Base-by-base conservation (phyloP, 129 eudicot genomes). In the Flaveria sonorensis region DNA sequence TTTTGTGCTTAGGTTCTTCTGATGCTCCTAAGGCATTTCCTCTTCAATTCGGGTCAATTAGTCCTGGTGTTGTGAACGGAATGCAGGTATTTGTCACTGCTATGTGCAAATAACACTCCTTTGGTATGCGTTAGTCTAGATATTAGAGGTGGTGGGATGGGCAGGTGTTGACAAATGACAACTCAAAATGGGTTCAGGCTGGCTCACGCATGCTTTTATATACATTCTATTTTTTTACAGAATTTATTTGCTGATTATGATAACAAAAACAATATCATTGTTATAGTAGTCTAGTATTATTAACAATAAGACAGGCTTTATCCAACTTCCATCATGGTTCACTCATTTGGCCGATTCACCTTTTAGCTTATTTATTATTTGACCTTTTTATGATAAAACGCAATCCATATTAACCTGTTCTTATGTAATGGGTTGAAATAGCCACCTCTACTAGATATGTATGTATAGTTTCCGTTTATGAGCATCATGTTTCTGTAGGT, bases 31-130 rank as follows among this genome's bases (percentile, higher is more conserved):
- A 46, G 72, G 75, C 86, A 64, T 81, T 87, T 70, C 46, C 87
- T 45, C 87, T 92, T 72, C 97, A 92, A 75, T 92, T 92, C 85
- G 97, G 97, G 78, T 86, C 96, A 18, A 84, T 92, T 66, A 88
- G 90, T 78, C 89, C 97, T 21, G 86, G 89, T 79, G 21, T 88
- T 23, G 76, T 85, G 84, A 85, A 85, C 45, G 97, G 85, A 47
- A 77, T 92, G 91, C 96, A 92, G 96, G 96, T 89, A 82, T 30
- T 6, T 63, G 7, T 63, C 23, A 48, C 53, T 43, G 52, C 50
- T 64, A 13, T 42, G 43, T 72, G 71, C 61, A 65, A 18, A 62
- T 23, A 61, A 48, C 52, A 23, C 61, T 76, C 15, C 55, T 81
- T 16, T 56, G 24, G 50, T 76, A 20, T 24, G 51, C 2, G 45